These are phyloP conservation scores for Periconia macrospinosa DNA, from an alignment of 2,329 filamentous ascomycete species.

Conservation along the genomic window DNA sequence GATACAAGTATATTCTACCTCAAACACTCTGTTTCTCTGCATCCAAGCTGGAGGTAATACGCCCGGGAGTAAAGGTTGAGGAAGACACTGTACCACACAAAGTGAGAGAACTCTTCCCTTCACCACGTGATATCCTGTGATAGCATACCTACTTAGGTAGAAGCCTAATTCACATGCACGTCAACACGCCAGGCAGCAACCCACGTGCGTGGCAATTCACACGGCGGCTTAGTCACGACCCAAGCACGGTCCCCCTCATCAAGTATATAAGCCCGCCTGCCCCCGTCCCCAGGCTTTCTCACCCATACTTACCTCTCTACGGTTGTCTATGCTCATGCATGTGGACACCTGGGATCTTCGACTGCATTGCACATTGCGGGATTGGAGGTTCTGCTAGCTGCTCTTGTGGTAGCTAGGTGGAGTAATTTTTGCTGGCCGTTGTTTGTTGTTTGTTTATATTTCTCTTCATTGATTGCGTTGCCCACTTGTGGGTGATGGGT, in stretches of 20 bases:
- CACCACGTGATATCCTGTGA: too few species aligned
- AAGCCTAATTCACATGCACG: too few species aligned
- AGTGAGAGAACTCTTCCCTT: too few species aligned
- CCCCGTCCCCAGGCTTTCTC: not conserved
- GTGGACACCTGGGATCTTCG: conserved; percentile 24
- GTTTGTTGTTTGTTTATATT: conserved; percentile 25
- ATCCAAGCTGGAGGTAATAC: too few species aligned
- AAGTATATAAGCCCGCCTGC: not conserved
- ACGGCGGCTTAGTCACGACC: not conserved
- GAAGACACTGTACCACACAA: too few species aligned
- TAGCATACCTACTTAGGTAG: too few species aligned
- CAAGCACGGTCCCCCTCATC: not conserved
- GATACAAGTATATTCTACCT: too few species aligned
- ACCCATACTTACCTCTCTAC: conserved; percentile 29
- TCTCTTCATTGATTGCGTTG: conserved; percentile 39
- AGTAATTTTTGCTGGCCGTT: conserved; percentile 31
- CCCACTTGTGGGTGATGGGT: conserved; percentile 26
- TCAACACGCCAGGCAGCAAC: not conserved
- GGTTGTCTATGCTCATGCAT: conserved; percentile 30
- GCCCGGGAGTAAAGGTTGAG: too few species aligned
- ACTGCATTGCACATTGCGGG: conserved; percentile 43
- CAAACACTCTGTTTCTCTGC: too few species aligned
- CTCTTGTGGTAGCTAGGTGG: conserved; percentile 38
- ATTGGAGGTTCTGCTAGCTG: conserved; percentile 27
- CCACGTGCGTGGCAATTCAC: not conserved